Base-by-base conservation (phyloP, 116 monocot species). In the Phalaenopsis hybrid region DNA sequence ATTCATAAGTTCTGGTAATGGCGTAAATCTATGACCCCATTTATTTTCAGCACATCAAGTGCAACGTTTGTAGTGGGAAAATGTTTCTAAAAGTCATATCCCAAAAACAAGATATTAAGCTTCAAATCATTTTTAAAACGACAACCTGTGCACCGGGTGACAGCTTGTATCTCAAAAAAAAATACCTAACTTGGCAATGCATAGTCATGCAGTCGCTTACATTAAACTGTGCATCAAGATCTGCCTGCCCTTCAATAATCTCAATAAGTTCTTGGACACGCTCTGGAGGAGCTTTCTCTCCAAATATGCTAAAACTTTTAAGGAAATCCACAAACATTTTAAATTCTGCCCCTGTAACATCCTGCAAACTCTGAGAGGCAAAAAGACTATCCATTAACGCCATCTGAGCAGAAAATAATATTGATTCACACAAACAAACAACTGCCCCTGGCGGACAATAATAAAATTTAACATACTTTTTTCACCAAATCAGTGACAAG, bases 271-370 rank as follows among this genome's bases (percentile, higher is more conserved):
- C 98, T 82, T 93, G 95, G 44, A 95, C 84, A 74, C 87, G 85
- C 80, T 95, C 98, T 75, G 84, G 82, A 84, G 95, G 89, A 78
- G 95, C 92, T 70, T 70, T 77, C 28, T 87, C 86, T 23, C 92
- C 93, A 91, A 98, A 98, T 78, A 98, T 89, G 76, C 89, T 98
- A 82, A 98, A 93, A 84, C 87, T 91, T 79, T 84, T 92, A 80
- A 98, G 83, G 77, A 98, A 98, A 74, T 95, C 98, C 89, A 98
- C 95, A 78, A 98, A 98, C 80, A 98, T 86, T 85, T 93, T 93
- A 82, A 98, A 98, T 79, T 98, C 98, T 68, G 88, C 90, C 48
- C 95, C 95, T 78, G 98, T 98, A 51, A 98, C 98, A 89, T 98
- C 98, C 87, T 90, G 90, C 69, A 94, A 87, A 81, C 94, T 97